Evolutionary conservation across 306 rosid genomes (phyloP), one percentile per base, ranked within the genome.

Genomic region (Luffa aegyptiaca): DNA sequence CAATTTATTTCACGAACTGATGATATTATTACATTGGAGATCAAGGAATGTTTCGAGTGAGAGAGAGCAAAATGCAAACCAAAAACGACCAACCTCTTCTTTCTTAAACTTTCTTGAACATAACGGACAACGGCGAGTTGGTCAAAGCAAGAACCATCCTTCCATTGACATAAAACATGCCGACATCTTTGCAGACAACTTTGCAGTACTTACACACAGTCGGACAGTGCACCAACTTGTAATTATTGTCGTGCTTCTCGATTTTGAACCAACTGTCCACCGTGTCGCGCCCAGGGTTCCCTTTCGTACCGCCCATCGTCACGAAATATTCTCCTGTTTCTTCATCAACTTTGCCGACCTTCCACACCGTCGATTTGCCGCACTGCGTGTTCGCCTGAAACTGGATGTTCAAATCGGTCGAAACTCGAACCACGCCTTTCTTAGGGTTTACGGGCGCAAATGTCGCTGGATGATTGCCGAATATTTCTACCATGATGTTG

Each of bases 211-310:
- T 26, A 31, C 87, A 85, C 12, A 92, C 92, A 0, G 82, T 82
- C 33, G 94, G 94, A 57, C 94, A 92, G 9, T 77, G 86, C 3
- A 76, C 82, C 20, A 92, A 48, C 81, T 87, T 87, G 77, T 88
- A 92, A 61, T 35, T 74, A 1, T 17, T 80, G 10, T 78, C 82
- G 3, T 39, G 55, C 71, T 80, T 86, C 82, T 90, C 89, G 20
- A 92, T 87, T 88, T 87, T 89, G 75, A 89, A 87, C 91, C 91
- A 89, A 17, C 84, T 89, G 13, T n/a, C 48, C 0, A 82, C 9
- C 3, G 91, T 87, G 4, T 81, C 70, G 9, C 18, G 36, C 0
- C 91, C 86, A 0, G 91, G 91, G 73, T 89, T 89, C 8, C 90
- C 93, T 14, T 63, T 39, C 39, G 66, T 82, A 0, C 93, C 91